A percentile compares a stretch with the other conserved stretches of the same genome.
Evolutionary conservation across 805 yeast genomes (phyloP).

Genomic region (Metschnikowia baotianmanensis): DNA sequence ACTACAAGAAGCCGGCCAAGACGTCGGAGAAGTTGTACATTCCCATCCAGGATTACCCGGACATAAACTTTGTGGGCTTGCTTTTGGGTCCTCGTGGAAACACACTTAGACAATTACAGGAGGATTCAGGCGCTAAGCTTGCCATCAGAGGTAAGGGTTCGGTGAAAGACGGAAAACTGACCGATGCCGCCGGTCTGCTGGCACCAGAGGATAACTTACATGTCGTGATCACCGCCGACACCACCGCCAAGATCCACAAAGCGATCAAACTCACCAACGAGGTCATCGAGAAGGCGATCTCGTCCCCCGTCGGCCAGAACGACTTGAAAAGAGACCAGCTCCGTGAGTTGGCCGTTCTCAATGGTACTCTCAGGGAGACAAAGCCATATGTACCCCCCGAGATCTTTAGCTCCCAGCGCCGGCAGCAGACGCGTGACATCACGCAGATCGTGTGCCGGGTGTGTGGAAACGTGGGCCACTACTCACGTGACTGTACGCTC

Average conservation of each 20-base stretch:
- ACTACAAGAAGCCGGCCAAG: slow-evolving; percentile 66
- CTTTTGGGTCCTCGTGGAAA: slow-evolving; percentile 95
- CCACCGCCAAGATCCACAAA: slow-evolving; percentile 68
- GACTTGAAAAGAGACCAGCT: slow-evolving; percentile 88
- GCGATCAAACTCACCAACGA: slow-evolving; percentile 75
- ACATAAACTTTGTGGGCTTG: slow-evolving; percentile 87
- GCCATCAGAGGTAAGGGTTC: slow-evolving; percentile 96
- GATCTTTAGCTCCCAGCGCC: slow-evolving; percentile 32
- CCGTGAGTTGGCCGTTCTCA: slow-evolving; percentile 86
- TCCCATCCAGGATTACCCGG: slow-evolving; percentile 85
- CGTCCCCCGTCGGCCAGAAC: slow-evolving; percentile 90
- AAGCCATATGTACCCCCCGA: slow-evolving; percentile 53
- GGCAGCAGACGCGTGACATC: slow-evolving; percentile 42
- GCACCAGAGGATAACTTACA: slow-evolving; percentile 69
- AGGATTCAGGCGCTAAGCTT: slow-evolving; percentile 82
- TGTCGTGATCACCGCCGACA: slow-evolving; percentile 81
- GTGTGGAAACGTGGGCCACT: slow-evolving; percentile 85
- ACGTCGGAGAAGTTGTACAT: slow-evolving; percentile 79
- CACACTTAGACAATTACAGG: slow-evolving; percentile 76
- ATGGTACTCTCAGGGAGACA: slow-evolving; percentile 86
- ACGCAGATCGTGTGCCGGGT: slow-evolving; percentile 61
- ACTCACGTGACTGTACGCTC: slow-evolving; percentile 77
- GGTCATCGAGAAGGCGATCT: slow-evolving; percentile 78
- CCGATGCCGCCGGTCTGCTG: slow-evolving; percentile 21
- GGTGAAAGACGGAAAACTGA: slow-evolving; percentile 79